Conservation (phyloP, 257 asterid genomes). For the Schizonepeta tenuifolia region DNA sequence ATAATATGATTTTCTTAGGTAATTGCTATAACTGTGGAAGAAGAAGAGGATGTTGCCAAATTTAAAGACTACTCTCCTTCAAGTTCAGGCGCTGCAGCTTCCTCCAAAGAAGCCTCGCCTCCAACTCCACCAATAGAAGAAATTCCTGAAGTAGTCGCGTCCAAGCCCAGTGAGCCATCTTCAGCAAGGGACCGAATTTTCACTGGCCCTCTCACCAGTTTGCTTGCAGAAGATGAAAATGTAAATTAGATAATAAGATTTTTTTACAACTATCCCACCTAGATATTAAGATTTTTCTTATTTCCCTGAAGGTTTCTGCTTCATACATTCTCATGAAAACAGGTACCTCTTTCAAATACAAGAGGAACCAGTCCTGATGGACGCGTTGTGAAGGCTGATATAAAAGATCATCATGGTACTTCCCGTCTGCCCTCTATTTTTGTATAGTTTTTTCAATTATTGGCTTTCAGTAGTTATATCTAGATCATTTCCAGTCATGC, state of each 20-base stretch:
- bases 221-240: conserved; percentile 78
- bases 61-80: conserved; percentile 73
- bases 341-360: conserved; percentile 76
- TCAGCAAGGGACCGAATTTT: conserved; percentile 69
- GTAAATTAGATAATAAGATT: conserved; percentile 43
- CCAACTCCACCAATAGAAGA: conserved; percentile 74
- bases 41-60: conserved; percentile 74
- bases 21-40: conserved; percentile 90
- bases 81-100: conserved; percentile 63
- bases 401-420: conserved; percentile 87
- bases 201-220: conserved; percentile 89
- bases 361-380: conserved; percentile 97
- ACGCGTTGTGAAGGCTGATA: conserved; percentile 77
- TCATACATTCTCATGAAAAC: conserved; percentile 28
- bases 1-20: conserved; percentile 42
- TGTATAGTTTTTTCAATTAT: neutral
- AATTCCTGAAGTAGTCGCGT: conserved; percentile 45
- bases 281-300: neutral
- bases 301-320: conserved; percentile 3
- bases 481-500: neutral
- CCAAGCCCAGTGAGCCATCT: conserved; percentile 59
- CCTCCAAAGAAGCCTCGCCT: conserved; percentile 56
- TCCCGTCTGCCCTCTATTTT: conserved; percentile 21
- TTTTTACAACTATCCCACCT: neutral
- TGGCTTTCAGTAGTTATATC: neutral